Evolutionary conservation across 768 basidiomycete species (phyloP).

Genomic region (Collybiopsis confluens): DNA sequence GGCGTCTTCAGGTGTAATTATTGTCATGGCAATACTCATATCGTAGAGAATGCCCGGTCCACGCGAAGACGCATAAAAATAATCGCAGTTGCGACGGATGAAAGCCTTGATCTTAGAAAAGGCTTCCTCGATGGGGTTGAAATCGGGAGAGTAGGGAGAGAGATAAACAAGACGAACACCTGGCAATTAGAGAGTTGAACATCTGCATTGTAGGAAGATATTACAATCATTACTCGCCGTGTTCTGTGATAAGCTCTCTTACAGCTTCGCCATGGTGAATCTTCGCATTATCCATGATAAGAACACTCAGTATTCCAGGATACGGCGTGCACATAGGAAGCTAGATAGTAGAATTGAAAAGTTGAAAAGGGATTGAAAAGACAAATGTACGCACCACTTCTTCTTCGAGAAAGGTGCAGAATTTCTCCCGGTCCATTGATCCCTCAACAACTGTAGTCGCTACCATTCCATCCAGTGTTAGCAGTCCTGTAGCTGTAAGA

Average conservation of each 20-base stretch:
- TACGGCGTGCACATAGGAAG: constrained; percentile 5
- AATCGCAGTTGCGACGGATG: constrained; percentile 15
- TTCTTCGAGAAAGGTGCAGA: constrained; percentile 8
- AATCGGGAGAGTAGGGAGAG: constrained; percentile 30
- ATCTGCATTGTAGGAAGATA: too few relatives aligned
- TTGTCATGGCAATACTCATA: constrained; percentile 11
- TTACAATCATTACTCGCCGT: background rate
- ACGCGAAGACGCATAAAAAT: background rate
- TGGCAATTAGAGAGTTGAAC: constrained; percentile 10
- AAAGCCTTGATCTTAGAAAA: constrained; percentile 32
- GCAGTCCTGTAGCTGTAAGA: constrained; percentile 6
- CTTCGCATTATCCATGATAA: constrained; percentile 16
- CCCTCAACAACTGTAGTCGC: constrained; percentile 12
- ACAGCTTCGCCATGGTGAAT: background rate
- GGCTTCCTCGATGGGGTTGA: constrained; percentile 31
- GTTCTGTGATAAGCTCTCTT: background rate
- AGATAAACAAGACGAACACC: constrained; percentile 21
- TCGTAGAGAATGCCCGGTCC: constrained; percentile 9
- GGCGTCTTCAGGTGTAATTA: constrained; percentile 15
- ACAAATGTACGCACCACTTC: constrained; percentile 12
- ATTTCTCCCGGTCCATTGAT: constrained; percentile 9
- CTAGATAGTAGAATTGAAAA: too few relatives aligned
- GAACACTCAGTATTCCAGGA: constrained; percentile 16
- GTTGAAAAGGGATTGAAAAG: too few relatives aligned
- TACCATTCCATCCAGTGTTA: constrained; percentile 15